Conservation (phyloP, 768 basidiomycete species). For the Lentinula lateritia region DNA sequence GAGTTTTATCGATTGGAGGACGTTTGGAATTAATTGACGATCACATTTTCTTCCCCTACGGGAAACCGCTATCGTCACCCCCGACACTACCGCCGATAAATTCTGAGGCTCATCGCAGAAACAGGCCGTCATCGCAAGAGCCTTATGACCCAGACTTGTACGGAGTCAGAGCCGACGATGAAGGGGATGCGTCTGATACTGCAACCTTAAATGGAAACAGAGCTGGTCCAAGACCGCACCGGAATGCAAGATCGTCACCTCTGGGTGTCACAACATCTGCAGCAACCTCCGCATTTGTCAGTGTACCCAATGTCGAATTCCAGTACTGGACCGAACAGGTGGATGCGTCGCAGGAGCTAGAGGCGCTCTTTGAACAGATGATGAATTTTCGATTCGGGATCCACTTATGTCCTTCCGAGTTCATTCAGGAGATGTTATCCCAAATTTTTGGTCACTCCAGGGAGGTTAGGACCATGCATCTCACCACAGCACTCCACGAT, state of each 20-base stretch:
- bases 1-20: slow-evolving; percentile 43
- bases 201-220: slow-evolving; percentile 6
- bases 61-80: slow-evolving; percentile 13
- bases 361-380: slow-evolving; percentile 40
- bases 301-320: not conserved
- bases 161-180: slow-evolving; percentile 11
- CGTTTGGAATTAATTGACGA: slow-evolving; percentile 51
- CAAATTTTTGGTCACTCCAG: slow-evolving; percentile 28
- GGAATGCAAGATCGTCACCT: slow-evolving; percentile 38
- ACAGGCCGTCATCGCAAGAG: slow-evolving; percentile 6
- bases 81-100: slow-evolving; percentile 7
- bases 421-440: slow-evolving; percentile 25
- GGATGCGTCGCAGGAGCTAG: slow-evolving; percentile 26
- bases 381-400: slow-evolving; percentile 31
- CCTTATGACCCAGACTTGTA: slow-evolving; percentile 10
- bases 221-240: slow-evolving; percentile 22
- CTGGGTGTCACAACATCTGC: slow-evolving; percentile 78
- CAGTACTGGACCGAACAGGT: slow-evolving; percentile 23
- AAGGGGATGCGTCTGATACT: slow-evolving; percentile 8
- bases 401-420: slow-evolving; percentile 28
- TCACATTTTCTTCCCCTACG: slow-evolving; percentile 38
- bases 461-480: slow-evolving; percentile 26
- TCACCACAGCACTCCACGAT: slow-evolving; percentile 36
- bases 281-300: slow-evolving; percentile 18
- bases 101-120: slow-evolving; percentile 6